Base-by-base conservation (phyloP, 768 basidiomycete genomes). In the Tulasnella sp. region DNA sequence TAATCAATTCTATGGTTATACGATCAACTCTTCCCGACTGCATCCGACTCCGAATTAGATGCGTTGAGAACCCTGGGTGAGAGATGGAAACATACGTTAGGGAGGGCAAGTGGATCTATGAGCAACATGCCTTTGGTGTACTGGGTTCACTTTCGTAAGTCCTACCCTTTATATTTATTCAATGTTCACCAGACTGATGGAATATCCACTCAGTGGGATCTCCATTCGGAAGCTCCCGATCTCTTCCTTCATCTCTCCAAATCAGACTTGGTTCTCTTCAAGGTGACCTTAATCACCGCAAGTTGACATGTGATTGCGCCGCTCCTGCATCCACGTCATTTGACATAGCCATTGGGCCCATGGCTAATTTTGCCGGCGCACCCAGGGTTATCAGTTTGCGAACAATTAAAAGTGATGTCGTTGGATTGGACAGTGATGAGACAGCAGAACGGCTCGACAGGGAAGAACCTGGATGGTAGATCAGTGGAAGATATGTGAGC, bases 331-430 rank as follows among this genome's bases (percentile, higher is more conserved):
- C 82, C 54, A 92, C 88, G 6, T 82, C 88, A 1, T 96, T 96
- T 64, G 81, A 86, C 46, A 65, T 83, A 28, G 87, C 91, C 5
- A 93, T 95, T 57, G 92, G 92, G 0, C 83, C 91, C 0, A 85
- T 96, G 78, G 88, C 89, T 1, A 86, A 75, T 58, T 74, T 83
- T 2, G 73, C 89, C 16, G 92, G 92, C 40, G 86, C 91, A 8
- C 92, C 92, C 0, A 81, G 78, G 59, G 69, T 96, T 39, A 83
- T 78, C 58, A 89, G 85, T 57, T 66, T 96, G 62, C 73, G 92
- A 53, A 95, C 92, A 7, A 79, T 96, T 70, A 96, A 96, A 70
- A 86, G 82, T 56, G 92, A 96, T 59, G 91, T 95, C 37, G 90
- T 93, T 37, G 87, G 87, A 5, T 68, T 89, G 24, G 84, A 83